Percentiles rank a stretch among this genome's conserved stretches.
Conservation (phyloP, 768 basidiomycete genomes). For the Naganishia vaughanmartiniae region DNA sequence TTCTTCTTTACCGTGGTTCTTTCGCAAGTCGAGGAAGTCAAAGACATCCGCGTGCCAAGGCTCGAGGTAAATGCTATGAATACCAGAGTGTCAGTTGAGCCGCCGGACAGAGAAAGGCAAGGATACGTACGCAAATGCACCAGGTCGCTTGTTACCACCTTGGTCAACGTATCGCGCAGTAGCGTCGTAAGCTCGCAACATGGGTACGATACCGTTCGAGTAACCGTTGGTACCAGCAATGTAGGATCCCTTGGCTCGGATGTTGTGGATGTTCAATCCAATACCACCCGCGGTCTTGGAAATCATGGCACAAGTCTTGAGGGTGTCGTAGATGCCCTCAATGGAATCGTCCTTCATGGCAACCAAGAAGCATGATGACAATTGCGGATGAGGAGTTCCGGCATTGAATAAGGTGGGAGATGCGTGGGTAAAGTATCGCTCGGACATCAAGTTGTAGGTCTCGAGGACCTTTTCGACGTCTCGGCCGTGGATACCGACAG, state of each 20-base stretch:
- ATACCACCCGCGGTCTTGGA: conserved; percentile 99
- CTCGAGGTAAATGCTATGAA: conserved; percentile 72
- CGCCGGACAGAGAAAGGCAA: neutral
- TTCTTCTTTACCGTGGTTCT: conserved; percentile 99
- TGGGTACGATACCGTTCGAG: conserved; percentile 97
- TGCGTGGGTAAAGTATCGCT: conserved; percentile 97
- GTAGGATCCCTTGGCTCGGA: conserved; percentile 88
- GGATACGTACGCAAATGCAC: conserved; percentile 73
- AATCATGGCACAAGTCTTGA: conserved; percentile 98
- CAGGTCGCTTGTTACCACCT: conserved; percentile 98
- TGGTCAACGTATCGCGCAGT: conserved; percentile 99
- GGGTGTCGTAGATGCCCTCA: conserved; percentile 97
- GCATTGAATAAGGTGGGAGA: conserved; percentile 96
- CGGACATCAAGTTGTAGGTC: conserved; percentile 90
- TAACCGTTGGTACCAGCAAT: conserved; percentile 99
- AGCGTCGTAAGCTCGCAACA: conserved; percentile 96
- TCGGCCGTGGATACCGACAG: conserved; percentile 88
- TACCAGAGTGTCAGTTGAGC: neutral
- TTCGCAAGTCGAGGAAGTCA: conserved; percentile 93
- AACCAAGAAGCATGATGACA: conserved; percentile 93
- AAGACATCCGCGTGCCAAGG: conserved; percentile 98
- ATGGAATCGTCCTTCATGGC: conserved; percentile 99
- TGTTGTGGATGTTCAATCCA: conserved; percentile 91
- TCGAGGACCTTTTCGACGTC: conserved; percentile 85
- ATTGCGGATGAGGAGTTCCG: conserved; percentile 90